A percentile compares a stretch with the other conserved stretches of the same genome.
phyloP scores from a whole-genome alignment of 2,329 filamentous ascomycete genomes.

The Fusarium haematococcum region DNA sequence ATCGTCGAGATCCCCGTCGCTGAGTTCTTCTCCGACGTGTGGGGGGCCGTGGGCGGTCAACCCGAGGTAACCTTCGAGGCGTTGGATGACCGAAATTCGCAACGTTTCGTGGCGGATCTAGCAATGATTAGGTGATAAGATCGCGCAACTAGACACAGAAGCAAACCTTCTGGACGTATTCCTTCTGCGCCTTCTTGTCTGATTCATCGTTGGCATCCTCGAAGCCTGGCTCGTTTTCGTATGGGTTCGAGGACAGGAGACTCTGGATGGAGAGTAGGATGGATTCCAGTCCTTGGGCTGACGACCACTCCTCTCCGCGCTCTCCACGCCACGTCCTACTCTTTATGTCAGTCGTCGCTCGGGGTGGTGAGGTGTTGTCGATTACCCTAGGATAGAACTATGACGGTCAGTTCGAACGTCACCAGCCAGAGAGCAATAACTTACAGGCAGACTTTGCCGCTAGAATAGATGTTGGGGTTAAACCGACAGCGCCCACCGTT shows the following conservation, averaged over 20 bases:
- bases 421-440: constrained; percentile 49
- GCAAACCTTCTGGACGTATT: constrained; percentile 82
- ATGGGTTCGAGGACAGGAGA: constrained; percentile 92
- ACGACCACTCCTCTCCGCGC: constrained; percentile 93
- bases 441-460: constrained; percentile 91
- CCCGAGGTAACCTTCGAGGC: constrained; percentile 82
- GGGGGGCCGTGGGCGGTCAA: constrained; percentile 66
- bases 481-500: constrained; percentile 91
- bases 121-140: constrained; percentile 17
- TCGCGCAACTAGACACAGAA: not conserved
- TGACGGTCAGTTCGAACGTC: constrained; percentile 28
- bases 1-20: constrained; percentile 55
- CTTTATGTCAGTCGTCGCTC: constrained; percentile 23
- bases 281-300: constrained; percentile 93
- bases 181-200: constrained; percentile 79
- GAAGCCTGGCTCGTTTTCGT: constrained; percentile 95
- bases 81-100: constrained; percentile 85
- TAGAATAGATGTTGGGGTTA: constrained; percentile 96
- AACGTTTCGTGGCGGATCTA: constrained; percentile 93
- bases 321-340: constrained; percentile 91
- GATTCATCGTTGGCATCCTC: constrained; percentile 76
- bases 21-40: constrained; percentile 30
- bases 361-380: not conserved
- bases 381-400: constrained; percentile 87
- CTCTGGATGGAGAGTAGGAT: constrained; percentile 96